Conservation (phyloP, 2,329 filamentous ascomycete genomes). For the Colletotrichum sp. region DNA sequence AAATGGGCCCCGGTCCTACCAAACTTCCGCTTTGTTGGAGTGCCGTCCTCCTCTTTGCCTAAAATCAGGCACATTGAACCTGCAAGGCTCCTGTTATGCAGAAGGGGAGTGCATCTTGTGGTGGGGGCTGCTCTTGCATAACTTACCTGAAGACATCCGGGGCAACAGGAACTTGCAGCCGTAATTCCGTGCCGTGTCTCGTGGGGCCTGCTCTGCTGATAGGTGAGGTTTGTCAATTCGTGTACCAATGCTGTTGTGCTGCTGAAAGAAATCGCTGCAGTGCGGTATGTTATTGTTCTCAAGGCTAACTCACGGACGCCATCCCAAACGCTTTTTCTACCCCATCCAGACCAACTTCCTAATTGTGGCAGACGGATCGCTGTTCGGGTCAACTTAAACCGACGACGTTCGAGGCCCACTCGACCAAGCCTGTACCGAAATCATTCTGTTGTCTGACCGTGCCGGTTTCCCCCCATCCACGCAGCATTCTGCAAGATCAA, state of each 20-base stretch:
- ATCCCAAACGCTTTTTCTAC: background rate
- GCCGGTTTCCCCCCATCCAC: background rate
- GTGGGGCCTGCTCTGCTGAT: background rate
- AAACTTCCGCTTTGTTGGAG: background rate
- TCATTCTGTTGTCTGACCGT: background rate
- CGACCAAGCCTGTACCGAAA: background rate
- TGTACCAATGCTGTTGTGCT: background rate
- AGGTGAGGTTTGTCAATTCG: constrained; percentile 2
- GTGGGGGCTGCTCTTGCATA: background rate
- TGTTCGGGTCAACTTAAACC: constrained; percentile 4
- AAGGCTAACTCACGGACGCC: constrained; percentile 20
- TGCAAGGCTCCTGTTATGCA: background rate
- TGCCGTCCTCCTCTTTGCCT: background rate
- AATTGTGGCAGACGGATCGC: background rate
- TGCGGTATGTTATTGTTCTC: constrained; percentile 13
- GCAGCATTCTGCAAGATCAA: background rate
- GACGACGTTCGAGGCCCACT: background rate
- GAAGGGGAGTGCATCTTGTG: background rate
- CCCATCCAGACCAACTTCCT: background rate
- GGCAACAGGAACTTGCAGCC: background rate
- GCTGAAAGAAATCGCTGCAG: background rate
- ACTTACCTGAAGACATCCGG: constrained; percentile 6
- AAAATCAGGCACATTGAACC: background rate
- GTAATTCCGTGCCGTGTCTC: constrained; percentile 18
- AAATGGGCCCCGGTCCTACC: background rate